Percentiles rank a stretch among this genome's conserved stretches.
Conservation (phyloP, 73 alveolate species). For the Uronychia setigera region DNA sequence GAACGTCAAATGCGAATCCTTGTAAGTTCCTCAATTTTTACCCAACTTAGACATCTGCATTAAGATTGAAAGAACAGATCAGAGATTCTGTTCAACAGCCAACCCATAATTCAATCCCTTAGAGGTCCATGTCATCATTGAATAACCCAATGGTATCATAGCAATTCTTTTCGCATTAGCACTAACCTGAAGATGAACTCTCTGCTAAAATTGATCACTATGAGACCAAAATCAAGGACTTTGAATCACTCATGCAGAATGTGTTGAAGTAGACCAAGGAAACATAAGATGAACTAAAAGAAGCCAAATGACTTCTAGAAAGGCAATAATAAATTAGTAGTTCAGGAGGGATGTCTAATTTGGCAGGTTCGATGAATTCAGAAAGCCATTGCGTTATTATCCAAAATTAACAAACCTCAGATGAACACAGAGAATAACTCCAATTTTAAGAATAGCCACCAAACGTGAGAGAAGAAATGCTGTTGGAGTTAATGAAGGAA, state of each 20-base stretch:
- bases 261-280: neutral
- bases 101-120: too few species aligned
- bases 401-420: too few species aligned
- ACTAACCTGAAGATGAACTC: neutral
- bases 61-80: neutral
- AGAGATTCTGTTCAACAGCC: neutral
- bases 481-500: too few species aligned
- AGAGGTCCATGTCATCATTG: too few species aligned
- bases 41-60: neutral
- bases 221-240: neutral
- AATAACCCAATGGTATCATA: neutral
- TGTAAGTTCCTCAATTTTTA: neutral
- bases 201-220: neutral
- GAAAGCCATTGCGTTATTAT: too few species aligned
- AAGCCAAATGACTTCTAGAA: neutral
- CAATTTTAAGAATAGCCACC: too few species aligned
- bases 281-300: neutral
- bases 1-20: neutral
- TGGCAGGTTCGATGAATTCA: too few species aligned
- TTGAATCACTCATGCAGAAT: neutral
- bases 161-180: neutral
- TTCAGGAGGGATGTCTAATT: too few species aligned
- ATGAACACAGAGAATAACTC: too few species aligned
- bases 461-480: too few species aligned
- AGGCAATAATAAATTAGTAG: too few species aligned